Conservation (phyloP, 2,329 filamentous ascomycete species). For the Zymoseptoria tritici region DNA sequence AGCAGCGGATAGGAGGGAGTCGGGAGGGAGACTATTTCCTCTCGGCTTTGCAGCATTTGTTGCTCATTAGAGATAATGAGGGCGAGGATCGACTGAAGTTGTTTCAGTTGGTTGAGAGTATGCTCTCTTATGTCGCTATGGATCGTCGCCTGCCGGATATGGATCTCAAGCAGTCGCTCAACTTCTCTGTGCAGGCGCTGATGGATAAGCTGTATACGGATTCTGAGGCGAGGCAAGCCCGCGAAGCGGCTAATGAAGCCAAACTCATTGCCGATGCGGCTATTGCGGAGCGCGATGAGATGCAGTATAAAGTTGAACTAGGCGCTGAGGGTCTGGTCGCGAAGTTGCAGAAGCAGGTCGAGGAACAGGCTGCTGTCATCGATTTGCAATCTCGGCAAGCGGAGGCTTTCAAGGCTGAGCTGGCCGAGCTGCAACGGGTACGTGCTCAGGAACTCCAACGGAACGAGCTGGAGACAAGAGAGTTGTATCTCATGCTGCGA, state of each 20-base stretch:
- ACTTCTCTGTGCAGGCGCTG: constrained; percentile 92
- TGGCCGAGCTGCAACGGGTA: constrained; percentile 77
- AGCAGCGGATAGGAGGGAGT: constrained; percentile 72
- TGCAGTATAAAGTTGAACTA: constrained; percentile 78
- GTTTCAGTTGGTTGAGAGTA: constrained; percentile 97
- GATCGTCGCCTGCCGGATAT: constrained; percentile 90
- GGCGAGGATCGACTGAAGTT: constrained; percentile 86
- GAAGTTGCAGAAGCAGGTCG: constrained; percentile 87
- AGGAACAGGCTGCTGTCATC: constrained; percentile 85
- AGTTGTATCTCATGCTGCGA: constrained; percentile 95
- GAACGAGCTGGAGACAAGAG: constrained; percentile 91
- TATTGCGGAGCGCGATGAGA: constrained; percentile 92
- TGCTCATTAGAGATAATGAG: constrained; percentile 85
- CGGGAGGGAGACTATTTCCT: constrained; percentile 92
- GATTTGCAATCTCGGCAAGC: constrained; percentile 80
- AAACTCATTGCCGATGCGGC: constrained; percentile 91
- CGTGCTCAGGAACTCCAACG: constrained; percentile 86
- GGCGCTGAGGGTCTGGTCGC: constrained; percentile 89
- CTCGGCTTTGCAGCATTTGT: constrained; percentile 87
- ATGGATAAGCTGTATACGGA: constrained; percentile 95
- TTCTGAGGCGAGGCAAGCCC: constrained; percentile 82
- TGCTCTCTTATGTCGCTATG: constrained; percentile 99
- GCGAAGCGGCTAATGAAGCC: constrained; percentile 84
- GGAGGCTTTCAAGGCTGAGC: constrained; percentile 79
- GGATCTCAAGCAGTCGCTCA: constrained; percentile 94